Conservation (phyloP, 75 land plant species). For the Sequoia sempervirens region DNA sequence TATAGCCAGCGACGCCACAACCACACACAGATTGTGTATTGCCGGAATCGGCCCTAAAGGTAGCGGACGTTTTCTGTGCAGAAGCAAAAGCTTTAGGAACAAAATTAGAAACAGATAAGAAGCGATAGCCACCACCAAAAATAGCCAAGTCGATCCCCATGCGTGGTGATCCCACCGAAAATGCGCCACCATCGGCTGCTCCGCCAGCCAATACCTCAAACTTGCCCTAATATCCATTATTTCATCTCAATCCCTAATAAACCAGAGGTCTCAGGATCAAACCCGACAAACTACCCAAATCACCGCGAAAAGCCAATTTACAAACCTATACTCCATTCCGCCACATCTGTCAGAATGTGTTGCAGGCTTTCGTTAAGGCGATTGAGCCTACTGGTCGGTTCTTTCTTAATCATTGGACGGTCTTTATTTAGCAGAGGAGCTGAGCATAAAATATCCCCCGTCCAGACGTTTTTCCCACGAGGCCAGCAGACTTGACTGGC, state of each 20-base stretch:
- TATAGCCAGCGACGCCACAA: conserved; percentile 45
- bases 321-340: neutral
- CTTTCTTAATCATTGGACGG: too few species aligned
- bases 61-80: conserved; percentile 36
- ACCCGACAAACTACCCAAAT: neutral
- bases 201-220: conserved; percentile 38
- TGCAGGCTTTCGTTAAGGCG: too few species aligned
- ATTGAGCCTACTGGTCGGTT: too few species aligned
- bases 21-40: conserved; percentile 58
- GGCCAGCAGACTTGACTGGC: too few species aligned
- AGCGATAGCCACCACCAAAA: conserved; percentile 42
- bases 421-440: too few species aligned
- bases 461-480: too few species aligned
- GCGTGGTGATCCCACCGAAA: conserved; percentile 73
- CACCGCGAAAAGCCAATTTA: neutral
- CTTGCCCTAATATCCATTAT: neutral
- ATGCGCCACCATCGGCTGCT: conserved; percentile 63
- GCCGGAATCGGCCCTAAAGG: conserved; percentile 77
- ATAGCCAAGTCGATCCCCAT: conserved; percentile 59
- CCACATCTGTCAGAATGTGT: neutral
- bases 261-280: neutral
- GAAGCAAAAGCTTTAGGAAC: conserved; percentile 27
- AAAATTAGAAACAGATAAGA: conserved; percentile 32
- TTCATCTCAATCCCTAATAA: neutral
- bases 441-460: too few species aligned